phyloP scores from a whole-genome alignment of 805 yeast species.

The Metschnikowia dekortorum region DNA sequence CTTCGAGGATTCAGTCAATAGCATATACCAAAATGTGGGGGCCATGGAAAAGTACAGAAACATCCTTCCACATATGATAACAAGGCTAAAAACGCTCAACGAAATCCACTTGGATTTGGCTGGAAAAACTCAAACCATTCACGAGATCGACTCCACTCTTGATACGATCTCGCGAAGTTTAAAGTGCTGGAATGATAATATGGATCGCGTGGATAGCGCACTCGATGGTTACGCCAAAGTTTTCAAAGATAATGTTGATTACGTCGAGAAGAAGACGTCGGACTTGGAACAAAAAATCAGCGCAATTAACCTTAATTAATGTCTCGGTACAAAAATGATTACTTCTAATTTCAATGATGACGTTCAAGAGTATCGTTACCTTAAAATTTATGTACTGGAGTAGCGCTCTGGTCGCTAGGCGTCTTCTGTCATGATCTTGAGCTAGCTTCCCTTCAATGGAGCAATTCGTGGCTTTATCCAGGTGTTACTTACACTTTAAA shows the following conservation, averaged over 20 bases:
- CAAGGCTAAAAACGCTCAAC: conserved; percentile 30
- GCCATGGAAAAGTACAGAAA: conserved; percentile 21
- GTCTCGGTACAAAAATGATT: not conserved
- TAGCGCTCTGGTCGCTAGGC: not conserved
- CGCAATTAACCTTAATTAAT: not conserved
- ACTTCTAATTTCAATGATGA: not conserved
- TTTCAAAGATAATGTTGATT: conserved; percentile 23
- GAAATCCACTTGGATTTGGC: conserved; percentile 31
- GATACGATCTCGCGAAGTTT: conserved; percentile 24
- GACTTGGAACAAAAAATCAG: conserved; percentile 7
- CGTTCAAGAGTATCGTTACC: not conserved
- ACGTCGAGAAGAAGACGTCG: conserved; percentile 9
- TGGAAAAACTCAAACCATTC: conserved; percentile 21
- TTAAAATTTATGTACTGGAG: not conserved
- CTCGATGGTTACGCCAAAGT: conserved; percentile 20
- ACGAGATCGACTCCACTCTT: conserved; percentile 26
- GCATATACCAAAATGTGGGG: conserved; percentile 22
- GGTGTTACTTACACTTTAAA: too few species aligned
- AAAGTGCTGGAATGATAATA: conserved; percentile 25
- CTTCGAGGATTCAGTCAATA: conserved; percentile 22
- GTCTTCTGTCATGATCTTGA: not conserved
- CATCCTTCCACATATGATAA: conserved; percentile 23
- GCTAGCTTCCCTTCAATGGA: not conserved
- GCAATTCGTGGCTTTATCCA: not conserved
- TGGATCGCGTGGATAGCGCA: conserved; percentile 20